Conservation (phyloP, 2,329 filamentous ascomycete genomes). For the Penicillium nordicum region DNA sequence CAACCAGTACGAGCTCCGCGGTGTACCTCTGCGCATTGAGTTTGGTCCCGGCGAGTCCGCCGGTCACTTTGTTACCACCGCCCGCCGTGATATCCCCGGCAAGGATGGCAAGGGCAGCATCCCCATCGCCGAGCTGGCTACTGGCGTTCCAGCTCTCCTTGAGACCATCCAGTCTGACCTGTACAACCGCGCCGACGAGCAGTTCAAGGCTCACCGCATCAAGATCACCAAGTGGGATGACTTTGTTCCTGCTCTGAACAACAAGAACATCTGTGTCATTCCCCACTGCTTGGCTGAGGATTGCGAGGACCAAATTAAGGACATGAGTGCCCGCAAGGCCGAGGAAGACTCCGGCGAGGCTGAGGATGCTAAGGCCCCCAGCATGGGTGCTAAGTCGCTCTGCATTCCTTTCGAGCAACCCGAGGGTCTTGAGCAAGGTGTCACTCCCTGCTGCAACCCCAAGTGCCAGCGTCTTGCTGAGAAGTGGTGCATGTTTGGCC, state of each 20-base stretch:
- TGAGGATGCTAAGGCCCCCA: constrained; percentile 69
- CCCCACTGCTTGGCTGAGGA: constrained; percentile 79
- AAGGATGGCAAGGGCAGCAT: constrained; percentile 73
- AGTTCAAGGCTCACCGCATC: constrained; percentile 77
- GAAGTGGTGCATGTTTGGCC: constrained; percentile 90
- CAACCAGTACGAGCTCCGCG: constrained; percentile 97
- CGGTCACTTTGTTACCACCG: constrained; percentile 76
- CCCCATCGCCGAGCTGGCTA: constrained; percentile 68
- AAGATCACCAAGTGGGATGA: constrained; percentile 83
- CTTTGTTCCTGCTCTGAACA: constrained; percentile 83
- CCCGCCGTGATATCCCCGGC: constrained; percentile 72
- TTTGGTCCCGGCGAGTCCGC: constrained; percentile 93
- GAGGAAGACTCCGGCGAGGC: constrained; percentile 60
- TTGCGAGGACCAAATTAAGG: constrained; percentile 95
- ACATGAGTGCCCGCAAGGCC: constrained; percentile 73
- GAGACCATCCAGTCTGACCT: constrained; percentile 88
- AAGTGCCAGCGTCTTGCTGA: constrained; percentile 74
- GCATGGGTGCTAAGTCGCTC: constrained; percentile 72
- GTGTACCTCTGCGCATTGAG: constrained; percentile 88
- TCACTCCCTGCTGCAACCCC: constrained; percentile 89
- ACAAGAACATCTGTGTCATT: constrained; percentile 88
- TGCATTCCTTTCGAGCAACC: constrained; percentile 86
- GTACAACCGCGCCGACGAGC: constrained; percentile 68
- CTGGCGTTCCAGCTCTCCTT: constrained; percentile 73
- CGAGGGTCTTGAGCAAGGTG: constrained; percentile 69